Evolutionary conservation across 2,329 filamentous ascomycete species (phyloP).

Genomic region (Microcyclospora pomicola): DNA sequence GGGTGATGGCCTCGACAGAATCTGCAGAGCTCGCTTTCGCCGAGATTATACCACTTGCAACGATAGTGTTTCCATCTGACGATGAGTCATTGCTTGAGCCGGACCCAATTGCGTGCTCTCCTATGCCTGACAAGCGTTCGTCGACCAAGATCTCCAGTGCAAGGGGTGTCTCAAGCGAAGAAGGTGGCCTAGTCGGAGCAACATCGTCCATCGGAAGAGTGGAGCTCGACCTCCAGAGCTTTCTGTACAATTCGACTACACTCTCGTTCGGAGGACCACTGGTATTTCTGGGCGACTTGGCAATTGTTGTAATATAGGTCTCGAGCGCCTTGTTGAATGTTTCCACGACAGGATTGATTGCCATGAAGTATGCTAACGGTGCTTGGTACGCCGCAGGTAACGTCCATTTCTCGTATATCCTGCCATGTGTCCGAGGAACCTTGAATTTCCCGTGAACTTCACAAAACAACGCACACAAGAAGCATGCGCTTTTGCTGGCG

Average conservation of each 20-base stretch:
- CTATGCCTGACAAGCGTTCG: too few species aligned
- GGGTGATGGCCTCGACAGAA: too few species aligned
- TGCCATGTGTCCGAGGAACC: constrained; percentile 1
- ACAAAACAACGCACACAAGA: background rate
- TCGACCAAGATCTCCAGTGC: too few species aligned
- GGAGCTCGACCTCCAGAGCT: background rate
- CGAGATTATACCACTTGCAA: too few species aligned
- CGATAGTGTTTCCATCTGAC: too few species aligned
- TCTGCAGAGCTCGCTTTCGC: too few species aligned
- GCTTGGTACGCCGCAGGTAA: background rate
- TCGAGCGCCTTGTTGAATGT: background rate
- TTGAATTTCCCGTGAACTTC: background rate
- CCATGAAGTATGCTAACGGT: background rate
- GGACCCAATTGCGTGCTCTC: too few species aligned
- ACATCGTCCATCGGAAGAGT: background rate
- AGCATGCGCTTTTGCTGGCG: constrained; percentile 1
- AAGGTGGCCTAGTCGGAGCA: too few species aligned
- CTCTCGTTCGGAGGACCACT: background rate
- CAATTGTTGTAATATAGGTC: background rate
- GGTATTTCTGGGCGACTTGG: background rate
- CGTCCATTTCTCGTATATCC: constrained; percentile 1
- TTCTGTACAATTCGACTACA: background rate
- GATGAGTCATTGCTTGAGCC: too few species aligned
- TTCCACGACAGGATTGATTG: background rate
- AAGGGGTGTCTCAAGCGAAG: too few species aligned